These are phyloP conservation scores for Pseudonitzschia multiseries DNA, from an alignment of 108 stramenopile genomes.

Conservation along the genomic window DNA sequence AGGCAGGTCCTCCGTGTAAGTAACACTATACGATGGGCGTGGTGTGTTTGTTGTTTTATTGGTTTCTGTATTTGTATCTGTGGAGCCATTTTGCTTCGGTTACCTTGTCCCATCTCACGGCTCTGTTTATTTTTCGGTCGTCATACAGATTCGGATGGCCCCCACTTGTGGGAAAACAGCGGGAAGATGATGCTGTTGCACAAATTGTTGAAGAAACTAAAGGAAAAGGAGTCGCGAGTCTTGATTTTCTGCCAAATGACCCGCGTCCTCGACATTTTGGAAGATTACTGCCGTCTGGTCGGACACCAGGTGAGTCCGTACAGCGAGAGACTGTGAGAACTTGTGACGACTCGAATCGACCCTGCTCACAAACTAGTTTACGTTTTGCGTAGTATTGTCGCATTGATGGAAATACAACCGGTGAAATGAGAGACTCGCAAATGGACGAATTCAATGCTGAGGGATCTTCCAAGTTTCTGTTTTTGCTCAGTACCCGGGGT, in stretches of 20 bases:
- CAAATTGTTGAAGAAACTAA: constrained; percentile 95
- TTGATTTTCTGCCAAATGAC: constrained; percentile 99
- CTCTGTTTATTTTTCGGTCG: neutral
- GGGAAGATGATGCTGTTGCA: constrained; percentile 92
- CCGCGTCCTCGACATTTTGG: constrained; percentile 94
- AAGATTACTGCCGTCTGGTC: constrained; percentile 89
- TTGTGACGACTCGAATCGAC: neutral
- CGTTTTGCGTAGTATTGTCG: constrained; percentile 77
- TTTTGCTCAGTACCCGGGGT: constrained; percentile 93
- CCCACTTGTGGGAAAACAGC: constrained; percentile 96
- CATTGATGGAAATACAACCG: constrained; percentile 96
- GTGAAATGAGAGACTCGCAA: constrained; percentile 90
- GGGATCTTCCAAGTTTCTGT: constrained; percentile 89
- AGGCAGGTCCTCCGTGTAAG: constrained; percentile 90
- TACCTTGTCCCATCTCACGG: neutral
- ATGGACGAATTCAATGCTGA: constrained; percentile 96
- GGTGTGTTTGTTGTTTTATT: neutral
- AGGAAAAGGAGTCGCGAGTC: constrained; percentile 88
- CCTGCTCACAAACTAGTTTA: neutral
- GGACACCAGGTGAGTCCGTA: constrained; percentile 41
- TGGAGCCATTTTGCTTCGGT: neutral
- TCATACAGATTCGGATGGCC: constrained; percentile 79
- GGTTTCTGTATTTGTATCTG: no score
- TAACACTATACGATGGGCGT: neutral
- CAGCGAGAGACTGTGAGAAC: no score